Percentiles rank a stretch among this genome's conserved stretches.
phyloP scores from a whole-genome alignment of 2,329 filamentous ascomycete genomes.

The Mycocentrospora acerina region DNA sequence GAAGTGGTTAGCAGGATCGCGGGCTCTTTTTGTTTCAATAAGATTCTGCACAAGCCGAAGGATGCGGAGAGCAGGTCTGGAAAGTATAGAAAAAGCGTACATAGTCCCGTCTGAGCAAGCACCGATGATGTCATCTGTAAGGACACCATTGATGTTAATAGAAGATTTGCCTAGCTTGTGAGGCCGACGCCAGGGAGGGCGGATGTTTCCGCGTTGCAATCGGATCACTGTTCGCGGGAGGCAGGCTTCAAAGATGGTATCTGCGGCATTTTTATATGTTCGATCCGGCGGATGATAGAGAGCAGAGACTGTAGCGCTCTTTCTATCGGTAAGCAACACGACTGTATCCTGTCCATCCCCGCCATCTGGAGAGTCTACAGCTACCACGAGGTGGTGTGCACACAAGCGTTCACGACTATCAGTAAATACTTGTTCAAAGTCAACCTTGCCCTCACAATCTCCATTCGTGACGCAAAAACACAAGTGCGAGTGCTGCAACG shows the following conservation, averaged over 20 bases:
- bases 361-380: constrained; percentile 4
- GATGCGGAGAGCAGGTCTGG: constrained; percentile 63
- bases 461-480: constrained; percentile 45
- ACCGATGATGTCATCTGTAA: constrained; percentile 52
- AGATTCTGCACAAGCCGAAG: constrained; percentile 74
- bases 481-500: constrained; percentile 55
- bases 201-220: constrained; percentile 53
- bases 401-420: constrained; percentile 32
- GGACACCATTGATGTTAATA: constrained; percentile 38
- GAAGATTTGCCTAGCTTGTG: constrained; percentile 8
- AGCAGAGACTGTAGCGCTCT: constrained; percentile 27
- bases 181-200: constrained; percentile 39
- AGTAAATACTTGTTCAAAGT: constrained; percentile 29
- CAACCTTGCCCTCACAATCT: constrained; percentile 28
- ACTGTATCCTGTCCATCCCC: constrained; percentile 12
- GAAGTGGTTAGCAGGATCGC: constrained; percentile 14
- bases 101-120: constrained; percentile 56
- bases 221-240: constrained; percentile 47
- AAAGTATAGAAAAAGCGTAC: constrained; percentile 64
- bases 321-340: constrained; percentile 39
- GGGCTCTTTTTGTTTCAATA: constrained; percentile 23
- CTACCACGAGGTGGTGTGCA: constrained; percentile 28
- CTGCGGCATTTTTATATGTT: constrained; percentile 25
- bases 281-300: constrained; percentile 26
- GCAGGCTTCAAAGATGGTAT: constrained; percentile 45